Evolutionary conservation across 148 eudicot species (phyloP).

Genomic region (Beta vulgaris): DNA sequence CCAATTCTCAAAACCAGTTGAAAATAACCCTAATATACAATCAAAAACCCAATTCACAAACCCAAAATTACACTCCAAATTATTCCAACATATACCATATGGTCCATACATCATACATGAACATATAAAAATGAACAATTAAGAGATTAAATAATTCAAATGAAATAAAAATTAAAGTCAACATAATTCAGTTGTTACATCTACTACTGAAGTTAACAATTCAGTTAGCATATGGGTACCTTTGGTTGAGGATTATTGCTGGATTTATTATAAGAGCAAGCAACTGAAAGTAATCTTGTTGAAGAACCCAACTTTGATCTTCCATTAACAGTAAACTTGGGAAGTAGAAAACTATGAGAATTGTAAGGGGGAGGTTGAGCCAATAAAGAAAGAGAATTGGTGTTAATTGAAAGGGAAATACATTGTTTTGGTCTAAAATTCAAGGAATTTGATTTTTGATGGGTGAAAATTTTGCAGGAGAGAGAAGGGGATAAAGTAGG

Average conservation of each 20-base stretch:
- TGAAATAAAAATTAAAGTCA: not conserved
- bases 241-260: slow-evolving; percentile 27
- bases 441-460: slow-evolving; percentile 12
- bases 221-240: slow-evolving; percentile 20
- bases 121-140: too few relatives aligned
- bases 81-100: too few relatives aligned
- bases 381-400: not conserved
- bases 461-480: slow-evolving; percentile 11
- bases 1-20: not conserved
- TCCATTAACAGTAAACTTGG: slow-evolving; percentile 6
- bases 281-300: slow-evolving; percentile 19
- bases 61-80: too few relatives aligned
- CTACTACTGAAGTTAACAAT: too few relatives aligned
- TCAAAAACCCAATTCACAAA: too few relatives aligned
- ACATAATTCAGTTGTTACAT: not conserved
- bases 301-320: slow-evolving; percentile 11
- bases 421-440: slow-evolving; percentile 19
- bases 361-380: not conserved
- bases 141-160: not conserved
- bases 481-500: slow-evolving; percentile 20
- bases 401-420: not conserved
- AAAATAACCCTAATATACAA: too few relatives aligned
- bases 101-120: too few relatives aligned
- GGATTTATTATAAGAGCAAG: slow-evolving; percentile 40
- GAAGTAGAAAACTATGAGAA: slow-evolving; percentile 6